Conservation (phyloP, 1,284 basidiomycete species). For the Leccinum variabile region DNA sequence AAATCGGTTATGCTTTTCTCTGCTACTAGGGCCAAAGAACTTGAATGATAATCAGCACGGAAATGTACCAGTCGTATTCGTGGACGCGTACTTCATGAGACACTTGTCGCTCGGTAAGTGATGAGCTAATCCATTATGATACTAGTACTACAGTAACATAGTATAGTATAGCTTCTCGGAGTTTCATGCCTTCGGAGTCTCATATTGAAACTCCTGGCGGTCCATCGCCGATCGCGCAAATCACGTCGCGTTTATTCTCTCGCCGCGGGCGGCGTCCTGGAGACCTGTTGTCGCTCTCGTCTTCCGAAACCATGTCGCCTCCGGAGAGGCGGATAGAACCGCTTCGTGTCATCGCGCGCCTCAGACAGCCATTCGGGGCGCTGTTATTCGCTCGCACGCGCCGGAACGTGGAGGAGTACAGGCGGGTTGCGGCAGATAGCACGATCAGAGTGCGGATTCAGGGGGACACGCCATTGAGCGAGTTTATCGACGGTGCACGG, state of each 20-base stretch:
- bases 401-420: not conserved
- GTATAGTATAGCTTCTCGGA: no score
- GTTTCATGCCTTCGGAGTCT: no score
- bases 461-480: not conserved
- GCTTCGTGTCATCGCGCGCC: no score
- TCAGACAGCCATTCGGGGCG: no score
- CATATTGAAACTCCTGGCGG: no score
- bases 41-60: conserved; percentile 31
- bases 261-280: no score
- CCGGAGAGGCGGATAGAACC: no score
- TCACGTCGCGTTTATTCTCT: no score
- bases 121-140: conserved; percentile 11
- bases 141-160: no score
- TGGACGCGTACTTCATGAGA: conserved; percentile 57
- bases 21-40: conserved; percentile 73
- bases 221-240: no score
- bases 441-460: not conserved
- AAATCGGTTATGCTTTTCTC: conserved; percentile 84
- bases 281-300: no score
- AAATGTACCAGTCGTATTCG: not conserved
- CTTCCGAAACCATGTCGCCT: no score
- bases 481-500: not conserved
- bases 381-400: not conserved
- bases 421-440: not conserved
- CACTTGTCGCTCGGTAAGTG: conserved; percentile 69